These are phyloP conservation scores for Magnolia sinica DNA, from an alignment of 164 flowering plant genomes.

Conservation along the genomic window DNA sequence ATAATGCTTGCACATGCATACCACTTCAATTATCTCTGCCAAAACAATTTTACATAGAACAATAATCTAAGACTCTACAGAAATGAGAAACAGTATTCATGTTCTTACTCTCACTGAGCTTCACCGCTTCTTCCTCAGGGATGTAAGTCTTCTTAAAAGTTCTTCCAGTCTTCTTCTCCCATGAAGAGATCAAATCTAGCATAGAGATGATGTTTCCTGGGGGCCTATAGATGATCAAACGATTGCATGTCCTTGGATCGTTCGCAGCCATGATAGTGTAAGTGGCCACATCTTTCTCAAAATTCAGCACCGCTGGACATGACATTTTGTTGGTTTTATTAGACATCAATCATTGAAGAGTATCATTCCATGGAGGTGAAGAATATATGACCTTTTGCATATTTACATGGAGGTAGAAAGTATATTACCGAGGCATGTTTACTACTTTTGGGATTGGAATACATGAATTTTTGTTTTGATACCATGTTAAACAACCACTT, in stretches of 20 bases:
- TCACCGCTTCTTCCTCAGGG: conserved; percentile 9
- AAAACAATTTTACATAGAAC: no score
- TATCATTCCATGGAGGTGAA: not conserved
- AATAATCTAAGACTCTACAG: not conserved
- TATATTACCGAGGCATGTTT: no score
- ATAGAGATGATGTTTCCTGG: conserved; percentile 30
- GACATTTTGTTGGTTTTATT: not conserved
- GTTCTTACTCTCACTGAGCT: conserved; percentile 8
- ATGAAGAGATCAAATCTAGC: conserved; percentile 30
- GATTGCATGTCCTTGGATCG: conserved; percentile 33
- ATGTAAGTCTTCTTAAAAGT: conserved; percentile 22
- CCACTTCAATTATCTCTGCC: not conserved
- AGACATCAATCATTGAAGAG: not conserved
- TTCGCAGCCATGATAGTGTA: conserved; percentile 34
- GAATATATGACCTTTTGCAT: no score
- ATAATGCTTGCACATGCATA: not conserved
- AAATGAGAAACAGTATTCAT: not conserved
- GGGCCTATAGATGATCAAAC: conserved; percentile 27
- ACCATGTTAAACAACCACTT: no score
- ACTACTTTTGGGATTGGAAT: no score
- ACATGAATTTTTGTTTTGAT: not conserved
- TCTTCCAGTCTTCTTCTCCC: conserved; percentile 37
- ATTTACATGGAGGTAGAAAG: no score
- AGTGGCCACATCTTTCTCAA: conserved; percentile 36
- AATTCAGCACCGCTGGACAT: conserved; percentile 33